Evolutionary conservation across 176 grass and related monocot species (phyloP).

Genomic region (Oryza glumipatula): DNA sequence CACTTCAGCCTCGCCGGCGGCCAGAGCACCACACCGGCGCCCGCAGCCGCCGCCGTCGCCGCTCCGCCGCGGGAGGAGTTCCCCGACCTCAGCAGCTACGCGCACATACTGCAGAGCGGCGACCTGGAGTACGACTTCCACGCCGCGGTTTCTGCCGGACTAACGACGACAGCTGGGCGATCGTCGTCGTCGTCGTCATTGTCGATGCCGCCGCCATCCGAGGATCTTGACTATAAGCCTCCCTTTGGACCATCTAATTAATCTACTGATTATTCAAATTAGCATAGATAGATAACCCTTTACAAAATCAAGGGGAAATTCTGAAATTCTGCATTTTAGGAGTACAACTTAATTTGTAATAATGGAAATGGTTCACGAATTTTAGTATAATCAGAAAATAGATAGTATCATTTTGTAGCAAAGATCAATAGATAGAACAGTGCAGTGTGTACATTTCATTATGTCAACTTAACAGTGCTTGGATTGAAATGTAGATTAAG

Average conservation of each 20-base stretch:
- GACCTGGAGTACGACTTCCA: slow-evolving; percentile 36
- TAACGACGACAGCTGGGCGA: background rate
- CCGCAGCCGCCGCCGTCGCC: background rate
- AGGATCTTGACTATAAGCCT: background rate
- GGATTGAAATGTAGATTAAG: background rate
- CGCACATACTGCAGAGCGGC: slow-evolving; percentile 54
- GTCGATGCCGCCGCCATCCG: background rate
- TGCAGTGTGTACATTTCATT: background rate
- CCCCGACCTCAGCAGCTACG: slow-evolving; percentile 49
- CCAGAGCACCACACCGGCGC: background rate
- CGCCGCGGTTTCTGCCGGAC: background rate
- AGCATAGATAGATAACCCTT: background rate
- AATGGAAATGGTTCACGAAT: background rate
- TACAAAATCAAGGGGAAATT: too few relatives aligned
- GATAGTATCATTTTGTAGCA: background rate
- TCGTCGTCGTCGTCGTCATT: slow-evolving; percentile 2
- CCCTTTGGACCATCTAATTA: background rate
- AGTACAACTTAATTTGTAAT: background rate
- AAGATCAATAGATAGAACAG: background rate
- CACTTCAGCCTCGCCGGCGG: too few relatives aligned
- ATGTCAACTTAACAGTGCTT: background rate
- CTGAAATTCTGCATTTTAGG: background rate
- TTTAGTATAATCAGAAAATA: background rate
- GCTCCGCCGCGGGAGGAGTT: slow-evolving; percentile 6
- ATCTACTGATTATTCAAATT: background rate